Evolutionary conservation across 2,329 filamentous ascomycete genomes (phyloP), one percentile per base, ranked within the genome.

Genomic region (Penicillium corylophilum): DNA sequence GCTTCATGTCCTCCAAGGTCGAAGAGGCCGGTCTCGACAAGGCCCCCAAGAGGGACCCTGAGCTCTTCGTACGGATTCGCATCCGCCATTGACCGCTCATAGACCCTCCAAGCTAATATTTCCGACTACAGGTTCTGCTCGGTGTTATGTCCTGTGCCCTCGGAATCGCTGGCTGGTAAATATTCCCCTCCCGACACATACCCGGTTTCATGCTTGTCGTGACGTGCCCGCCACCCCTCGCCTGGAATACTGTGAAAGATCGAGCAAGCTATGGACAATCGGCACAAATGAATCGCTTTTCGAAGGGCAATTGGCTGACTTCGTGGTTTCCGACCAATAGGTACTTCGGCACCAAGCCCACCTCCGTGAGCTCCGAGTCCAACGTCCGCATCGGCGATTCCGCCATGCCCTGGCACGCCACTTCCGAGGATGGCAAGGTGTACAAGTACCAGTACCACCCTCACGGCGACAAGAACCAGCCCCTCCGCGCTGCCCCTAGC

Each of bases 351-450:
- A 84, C 86, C 75, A 88, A 89, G 68, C 94, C 94, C 61, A 97
- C 94, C 67, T 85, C 82, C 60, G 80, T 90, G 55, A 91, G 85
- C 64, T 95, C 90, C 66, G 91, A 97, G 80, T 81, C 81, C 68
- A 76, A 81, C 65, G 88, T 96, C 62, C 80, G 82, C 70, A 84
- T 95, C 68, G 85, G 86, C 71, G 77, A 84, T 67, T 82, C 82
- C 73, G 86, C 88, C 68, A 95, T 95, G 87, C 93, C 94, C 58
- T 99, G 94, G 94, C 88, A 99, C 76, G 82, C 82, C 55, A 84
- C 82, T 54, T 74, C 79, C 57, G 67, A 75, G 60, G 78, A 80
- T 64, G 84, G 85, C 71, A 88, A 90, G 75, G 62, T 78, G 52
- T 86, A 79, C 73, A 85, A 85, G 71, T 89, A 88, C 82, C 81